A percentile compares a stretch with the other conserved stretches of the same genome.
These are phyloP conservation scores for Aristolochia californica DNA, from an alignment of 164 flowering plant species.

Conservation along the genomic window DNA sequence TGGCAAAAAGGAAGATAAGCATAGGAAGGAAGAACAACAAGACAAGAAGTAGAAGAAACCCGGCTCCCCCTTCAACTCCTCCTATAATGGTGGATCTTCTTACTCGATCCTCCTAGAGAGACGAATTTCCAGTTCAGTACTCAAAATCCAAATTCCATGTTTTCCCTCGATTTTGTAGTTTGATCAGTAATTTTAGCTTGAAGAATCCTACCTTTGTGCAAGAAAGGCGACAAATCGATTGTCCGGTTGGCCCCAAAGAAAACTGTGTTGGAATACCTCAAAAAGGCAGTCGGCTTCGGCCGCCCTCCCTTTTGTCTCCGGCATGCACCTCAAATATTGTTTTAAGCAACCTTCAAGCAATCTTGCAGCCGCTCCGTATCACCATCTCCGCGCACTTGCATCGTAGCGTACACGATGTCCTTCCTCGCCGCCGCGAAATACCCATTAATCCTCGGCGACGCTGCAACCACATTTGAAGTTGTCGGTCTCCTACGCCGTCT, in stretches of 20 bases:
- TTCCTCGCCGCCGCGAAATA: slow-evolving; percentile 29
- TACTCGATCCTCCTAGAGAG: slow-evolving; percentile 4
- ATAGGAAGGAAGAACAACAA: slow-evolving; percentile 6
- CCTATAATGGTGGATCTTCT: slow-evolving; percentile 25
- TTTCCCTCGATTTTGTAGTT: not conserved
- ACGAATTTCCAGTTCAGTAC: not conserved
- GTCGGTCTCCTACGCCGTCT: slow-evolving; percentile 14
- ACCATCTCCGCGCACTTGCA: slow-evolving; percentile 45
- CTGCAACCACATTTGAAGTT: slow-evolving; percentile 12
- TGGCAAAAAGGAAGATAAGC: too few species aligned
- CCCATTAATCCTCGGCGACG: slow-evolving; percentile 29
- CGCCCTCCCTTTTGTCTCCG: slow-evolving; percentile 32
- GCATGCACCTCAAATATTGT: slow-evolving; percentile 29
- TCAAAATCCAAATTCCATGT: not conserved
- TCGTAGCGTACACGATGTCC: slow-evolving; percentile 31
- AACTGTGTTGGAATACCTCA: slow-evolving; percentile 38
- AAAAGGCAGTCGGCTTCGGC: slow-evolving; percentile 49
- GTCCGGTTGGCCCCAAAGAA: slow-evolving; percentile 39
- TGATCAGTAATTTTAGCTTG: not conserved
- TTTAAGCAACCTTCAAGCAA: slow-evolving; percentile 35
- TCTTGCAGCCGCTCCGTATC: slow-evolving; percentile 28
- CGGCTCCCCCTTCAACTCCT: slow-evolving; percentile 38
- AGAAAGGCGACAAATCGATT: slow-evolving; percentile 22
- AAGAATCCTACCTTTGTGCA: slow-evolving; percentile 19
- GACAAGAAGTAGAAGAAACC: slow-evolving; percentile 10